These are phyloP conservation scores for Penicillium odoratum DNA, from an alignment of 495 filamentous ascomycete genomes.

Conservation along the genomic window DNA sequence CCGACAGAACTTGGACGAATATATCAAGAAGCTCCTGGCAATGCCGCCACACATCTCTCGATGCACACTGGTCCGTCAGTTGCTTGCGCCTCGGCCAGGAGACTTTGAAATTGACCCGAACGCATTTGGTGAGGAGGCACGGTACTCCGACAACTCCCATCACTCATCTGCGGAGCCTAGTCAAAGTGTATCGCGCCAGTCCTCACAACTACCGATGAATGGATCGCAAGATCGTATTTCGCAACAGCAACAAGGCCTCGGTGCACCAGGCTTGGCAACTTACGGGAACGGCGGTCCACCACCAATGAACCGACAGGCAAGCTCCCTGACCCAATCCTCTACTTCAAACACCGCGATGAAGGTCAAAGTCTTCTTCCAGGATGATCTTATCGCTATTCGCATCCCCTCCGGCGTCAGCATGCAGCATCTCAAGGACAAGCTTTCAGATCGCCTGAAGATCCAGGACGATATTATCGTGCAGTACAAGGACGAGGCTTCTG, in stretches of 20 bases:
- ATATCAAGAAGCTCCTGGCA: conserved; percentile 85
- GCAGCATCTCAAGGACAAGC: conserved; percentile 76
- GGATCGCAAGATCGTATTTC: conserved; percentile 58
- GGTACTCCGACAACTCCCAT: conserved; percentile 69
- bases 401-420: conserved; percentile 79
- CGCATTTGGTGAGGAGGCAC: conserved; percentile 64
- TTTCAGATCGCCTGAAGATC: conserved; percentile 74
- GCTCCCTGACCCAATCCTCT: conserved; percentile 72
- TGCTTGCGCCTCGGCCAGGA: conserved; percentile 86
- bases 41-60: conserved; percentile 82
- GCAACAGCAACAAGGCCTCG: conserved; percentile 54
- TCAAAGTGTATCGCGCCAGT: conserved; percentile 67
- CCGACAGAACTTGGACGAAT: conserved; percentile 87
- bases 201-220: conserved; percentile 70
- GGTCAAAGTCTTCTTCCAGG: conserved; percentile 90
- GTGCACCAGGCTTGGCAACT: conserved; percentile 48
- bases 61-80: conserved; percentile 78
- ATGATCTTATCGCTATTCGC: conserved; percentile 87
- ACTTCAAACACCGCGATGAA: conserved; percentile 64
- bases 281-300: conserved; percentile 45
- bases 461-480: conserved; percentile 70
- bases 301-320: conserved; percentile 69
- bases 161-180: conserved; percentile 62
- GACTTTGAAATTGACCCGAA: conserved; percentile 88
- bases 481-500: conserved; percentile 84